These are phyloP conservation scores for Cydonia oblonga DNA, from an alignment of 331 rosid genomes.

Conservation along the genomic window DNA sequence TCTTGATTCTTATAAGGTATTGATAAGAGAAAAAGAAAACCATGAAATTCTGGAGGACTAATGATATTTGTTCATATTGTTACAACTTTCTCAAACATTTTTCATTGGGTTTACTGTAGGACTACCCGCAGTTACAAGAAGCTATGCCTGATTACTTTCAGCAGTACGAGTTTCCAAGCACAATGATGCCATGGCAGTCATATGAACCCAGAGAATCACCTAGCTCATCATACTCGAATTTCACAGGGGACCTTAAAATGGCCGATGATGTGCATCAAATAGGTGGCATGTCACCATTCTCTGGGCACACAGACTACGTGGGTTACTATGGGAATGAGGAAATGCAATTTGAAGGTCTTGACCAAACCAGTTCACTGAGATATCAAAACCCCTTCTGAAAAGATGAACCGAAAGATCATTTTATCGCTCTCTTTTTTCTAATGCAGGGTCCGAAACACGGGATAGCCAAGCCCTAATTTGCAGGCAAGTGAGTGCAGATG, in stretches of 20 bases:
- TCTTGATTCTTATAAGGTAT: conserved; percentile 86
- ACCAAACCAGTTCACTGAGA: conserved; percentile 28
- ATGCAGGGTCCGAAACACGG: conserved; percentile 16
- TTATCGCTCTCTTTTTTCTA: conserved; percentile 6
- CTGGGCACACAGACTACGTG: conserved; percentile 41
- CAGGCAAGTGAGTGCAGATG: conserved; percentile 23
- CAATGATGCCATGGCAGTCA: conserved; percentile 42
- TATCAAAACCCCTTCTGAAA: conserved; percentile 37
- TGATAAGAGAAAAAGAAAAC: not conserved
- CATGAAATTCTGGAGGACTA: not conserved
- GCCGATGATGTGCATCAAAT: conserved; percentile 30
- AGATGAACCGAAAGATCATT: conserved; percentile 14
- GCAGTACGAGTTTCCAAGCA: conserved; percentile 26
- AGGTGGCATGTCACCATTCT: conserved; percentile 38
- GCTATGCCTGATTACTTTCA: conserved; percentile 37
- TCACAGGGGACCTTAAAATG: conserved; percentile 37
- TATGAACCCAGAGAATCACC: conserved; percentile 45
- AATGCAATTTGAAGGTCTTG: conserved; percentile 43
- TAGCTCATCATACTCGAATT: conserved; percentile 65
- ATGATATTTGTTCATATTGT: not conserved
- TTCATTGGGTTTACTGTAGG: conserved; percentile 56
- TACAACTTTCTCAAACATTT: conserved; percentile 2
- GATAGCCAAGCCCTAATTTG: conserved; percentile 18
- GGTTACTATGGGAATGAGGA: conserved; percentile 34
- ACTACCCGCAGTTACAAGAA: conserved; percentile 43